Percentiles rank a stretch among this genome's conserved stretches.
phyloP scores from a whole-genome alignment of 2,329 filamentous ascomycete genomes.

The Rhynchosporium secalis region DNA sequence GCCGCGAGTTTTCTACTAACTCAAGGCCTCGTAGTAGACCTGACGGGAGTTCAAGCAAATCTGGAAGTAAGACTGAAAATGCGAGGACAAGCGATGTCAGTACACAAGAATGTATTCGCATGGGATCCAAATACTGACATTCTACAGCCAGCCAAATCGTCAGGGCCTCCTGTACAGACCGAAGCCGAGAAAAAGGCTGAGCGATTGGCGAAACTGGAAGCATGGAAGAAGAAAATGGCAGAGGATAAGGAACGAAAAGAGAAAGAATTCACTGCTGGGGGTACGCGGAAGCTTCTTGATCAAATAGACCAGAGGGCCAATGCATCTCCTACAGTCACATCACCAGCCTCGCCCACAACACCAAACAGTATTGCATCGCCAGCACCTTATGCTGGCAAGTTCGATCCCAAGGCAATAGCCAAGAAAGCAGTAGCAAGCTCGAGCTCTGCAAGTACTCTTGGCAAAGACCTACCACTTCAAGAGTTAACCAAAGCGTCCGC shows the following conservation, averaged over 20 bases:
- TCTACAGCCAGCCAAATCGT: constrained; percentile 54
- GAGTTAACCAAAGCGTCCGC: constrained; percentile 47
- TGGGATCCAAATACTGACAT: constrained; percentile 20
- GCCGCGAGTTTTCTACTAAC: constrained; percentile 71
- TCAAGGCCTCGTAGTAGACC: constrained; percentile 65
- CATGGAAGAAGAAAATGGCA: constrained; percentile 86
- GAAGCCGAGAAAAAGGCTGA: constrained; percentile 80
- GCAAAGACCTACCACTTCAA: constrained; percentile 54
- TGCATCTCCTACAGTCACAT: constrained; percentile 43
- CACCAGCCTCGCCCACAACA: constrained; percentile 53
- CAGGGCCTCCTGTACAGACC: constrained; percentile 53
- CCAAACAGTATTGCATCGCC: constrained; percentile 53
- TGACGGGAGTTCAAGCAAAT: constrained; percentile 62
- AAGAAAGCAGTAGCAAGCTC: constrained; percentile 70
- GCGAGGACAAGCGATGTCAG: constrained; percentile 59
- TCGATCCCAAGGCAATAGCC: constrained; percentile 81
- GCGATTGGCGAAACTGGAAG: constrained; percentile 76
- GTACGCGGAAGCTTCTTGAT: constrained; percentile 66
- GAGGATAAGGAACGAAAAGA: constrained; percentile 74
- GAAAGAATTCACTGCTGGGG: constrained; percentile 64
- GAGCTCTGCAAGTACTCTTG: constrained; percentile 55
- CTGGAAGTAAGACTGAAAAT: constrained; percentile 50
- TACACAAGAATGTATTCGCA: constrained; percentile 20
- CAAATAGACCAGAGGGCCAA: constrained; percentile 72
- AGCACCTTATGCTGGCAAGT: constrained; percentile 71